Base-by-base conservation (phyloP, 2,329 filamentous ascomycete genomes). In the Microcyclosporella mali region DNA sequence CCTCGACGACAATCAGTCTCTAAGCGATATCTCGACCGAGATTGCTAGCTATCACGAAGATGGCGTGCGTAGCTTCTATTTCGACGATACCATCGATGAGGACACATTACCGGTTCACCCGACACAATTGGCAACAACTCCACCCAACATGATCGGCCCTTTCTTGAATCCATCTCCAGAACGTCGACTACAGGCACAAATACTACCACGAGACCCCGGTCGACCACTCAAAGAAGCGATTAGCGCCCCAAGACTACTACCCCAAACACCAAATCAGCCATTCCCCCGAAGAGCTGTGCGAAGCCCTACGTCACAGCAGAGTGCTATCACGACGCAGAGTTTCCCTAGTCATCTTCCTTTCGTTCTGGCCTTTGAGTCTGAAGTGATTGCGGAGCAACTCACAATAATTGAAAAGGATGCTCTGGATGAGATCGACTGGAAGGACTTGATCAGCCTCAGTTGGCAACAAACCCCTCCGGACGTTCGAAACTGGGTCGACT, bases 401-500 rank as follows among this genome's bases (percentile, higher is more conserved):
- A 90, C 85, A 0, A 73, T 92, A 27, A 86, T 92, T 35, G 86
- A 92, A 59, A 89, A 90, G 62, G 86, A 90, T 59, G 86, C 85
- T 1, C 70, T 92, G 16, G 85, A 88, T 53, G 86, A 90, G 62
- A 85, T 92, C 49, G 85, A 90, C 65, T 92, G 86, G 86, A 88
- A 85, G 60, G 86, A 92, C 54, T 71, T 92, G 10, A 85, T 90
- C 41, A 84, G 88, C 41, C 82, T 92, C 71, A 79, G 79, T 38
- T 90, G 86, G 85, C 87, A 85, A 60, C 79, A 88, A 54, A 74
- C 74, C 19, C 55, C 62, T 31, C 53, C 57, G 3, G 45, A 49
- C 7, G 51, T 60, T 19, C 56, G 55, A 15, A 64, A 88, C 16
- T 92, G 86, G 86, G 85, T 90, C 9, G 82, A 87, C 33, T 90